Percentiles rank a stretch among this genome's conserved stretches.
Evolutionary conservation across 2,329 filamentous ascomycete species (phyloP).

Genomic region (Arthrobotrys sinensis): DNA sequence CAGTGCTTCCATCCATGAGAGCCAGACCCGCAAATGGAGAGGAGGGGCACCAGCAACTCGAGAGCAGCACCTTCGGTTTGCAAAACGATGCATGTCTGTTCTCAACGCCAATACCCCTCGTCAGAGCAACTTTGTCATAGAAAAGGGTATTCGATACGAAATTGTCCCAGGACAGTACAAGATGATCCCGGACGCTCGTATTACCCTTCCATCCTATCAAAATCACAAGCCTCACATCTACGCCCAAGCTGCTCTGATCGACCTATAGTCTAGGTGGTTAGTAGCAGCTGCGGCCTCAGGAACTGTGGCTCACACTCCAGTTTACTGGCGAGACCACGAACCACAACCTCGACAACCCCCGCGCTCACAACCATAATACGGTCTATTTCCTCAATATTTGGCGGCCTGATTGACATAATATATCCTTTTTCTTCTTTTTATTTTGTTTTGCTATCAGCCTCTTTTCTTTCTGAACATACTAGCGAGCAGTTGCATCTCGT

Average conservation of each 20-base stretch:
- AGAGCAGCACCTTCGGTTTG: slow-evolving; percentile 64
- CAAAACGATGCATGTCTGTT: slow-evolving; percentile 64
- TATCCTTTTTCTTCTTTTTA: slow-evolving; percentile 1
- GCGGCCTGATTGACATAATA: not conserved
- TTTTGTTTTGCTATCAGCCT: not conserved
- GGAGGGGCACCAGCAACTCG: slow-evolving; percentile 61
- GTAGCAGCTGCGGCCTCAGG: not conserved
- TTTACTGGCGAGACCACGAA: slow-evolving; percentile 4
- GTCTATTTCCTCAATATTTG: not conserved
- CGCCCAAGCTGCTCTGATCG: slow-evolving; percentile 54
- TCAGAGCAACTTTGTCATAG: slow-evolving; percentile 64
- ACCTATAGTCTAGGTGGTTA: slow-evolving; percentile 43
- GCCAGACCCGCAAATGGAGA: slow-evolving; percentile 63
- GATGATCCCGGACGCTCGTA: slow-evolving; percentile 61
- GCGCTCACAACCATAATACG: not conserved
- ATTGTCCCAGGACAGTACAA: slow-evolving; percentile 63
- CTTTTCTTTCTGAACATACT: slow-evolving; percentile 20
- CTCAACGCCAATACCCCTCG: slow-evolving; percentile 63
- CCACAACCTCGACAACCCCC: not conserved
- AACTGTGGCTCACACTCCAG: not conserved
- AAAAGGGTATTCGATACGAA: slow-evolving; percentile 63
- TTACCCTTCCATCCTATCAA: slow-evolving; percentile 54
- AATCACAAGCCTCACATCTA: slow-evolving; percentile 56
- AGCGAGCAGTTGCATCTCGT: slow-evolving; percentile 45
- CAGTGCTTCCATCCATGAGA: slow-evolving; percentile 35